Evolutionary conservation across 805 yeast genomes (phyloP), one percentile per base, ranked within the genome.

Genomic region (Zygotorulaspora chibaensis): DNA sequence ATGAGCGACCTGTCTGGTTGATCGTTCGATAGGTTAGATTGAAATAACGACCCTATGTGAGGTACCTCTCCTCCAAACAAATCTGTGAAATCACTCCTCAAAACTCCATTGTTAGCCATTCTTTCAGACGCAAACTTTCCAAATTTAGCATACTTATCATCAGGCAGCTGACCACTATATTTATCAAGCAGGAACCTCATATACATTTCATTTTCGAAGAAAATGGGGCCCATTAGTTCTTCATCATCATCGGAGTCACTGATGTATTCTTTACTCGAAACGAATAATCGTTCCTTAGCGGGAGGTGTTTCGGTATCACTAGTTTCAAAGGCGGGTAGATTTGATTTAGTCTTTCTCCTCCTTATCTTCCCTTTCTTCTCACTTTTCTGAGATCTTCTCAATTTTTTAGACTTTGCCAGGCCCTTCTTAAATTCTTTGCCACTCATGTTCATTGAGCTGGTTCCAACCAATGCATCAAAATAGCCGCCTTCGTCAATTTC

Each of bases 171-270:
- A 2, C 68, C 66, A 23, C 47, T 35, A 39, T 59, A 45, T 34
- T 49, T 58, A 46, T 65, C 65, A 2, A 63, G 48, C 38, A 65
- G 41, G 48, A 52, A 58, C 40, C 68, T 62, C 61, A 63, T 46
- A 38, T 58, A 65, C 57, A 58, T 58, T 48, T 66, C 70, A 46
- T 66, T 66, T 47, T 66, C 68, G 47, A 58, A 66, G 36, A 64
- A 64, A 6, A 59, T 46, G 7, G 66, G 53, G 29, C 53, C 52
- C 26, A 56, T 40, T 0, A 40, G 18, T 2, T 51, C 56, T 16
- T 57, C 59, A 5, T 57, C 66, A 23, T 56, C 60, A 13, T 63
- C 68, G 18, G 69, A 63, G 42, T 65, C 68, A 40, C 60, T 55
- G 17, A 66, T 60, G 38, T 56, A 57, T 31, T 62, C 67, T 41